phyloP scores from a whole-genome alignment of 2,329 filamentous ascomycete genomes.

The Fusarium fracticaudum region DNA sequence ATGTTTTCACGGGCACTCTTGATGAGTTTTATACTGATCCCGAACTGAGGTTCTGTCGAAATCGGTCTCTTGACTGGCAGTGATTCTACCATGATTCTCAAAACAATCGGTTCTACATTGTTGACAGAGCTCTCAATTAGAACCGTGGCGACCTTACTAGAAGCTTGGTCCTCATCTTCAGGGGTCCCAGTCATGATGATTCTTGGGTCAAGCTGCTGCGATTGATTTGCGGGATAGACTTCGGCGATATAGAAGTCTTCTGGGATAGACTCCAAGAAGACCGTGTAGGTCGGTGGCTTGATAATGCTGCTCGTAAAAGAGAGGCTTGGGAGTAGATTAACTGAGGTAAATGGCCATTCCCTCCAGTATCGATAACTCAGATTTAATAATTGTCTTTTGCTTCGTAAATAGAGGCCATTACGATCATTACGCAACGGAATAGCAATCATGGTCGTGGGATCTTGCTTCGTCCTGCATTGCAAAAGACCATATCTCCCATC shows the following conservation, averaged over 20 bases:
- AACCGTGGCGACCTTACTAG: rapidly evolving
- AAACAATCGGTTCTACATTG: not conserved
- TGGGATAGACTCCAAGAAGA: not conserved
- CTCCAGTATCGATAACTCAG: not conserved
- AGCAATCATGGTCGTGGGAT: not conserved
- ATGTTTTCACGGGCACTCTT: no score
- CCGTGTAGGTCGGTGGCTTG: rapidly evolving
- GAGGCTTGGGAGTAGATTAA: not conserved
- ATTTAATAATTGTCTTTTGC: no score
- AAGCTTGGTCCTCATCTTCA: rapidly evolving
- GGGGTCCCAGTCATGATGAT: not conserved
- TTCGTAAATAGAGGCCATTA: no score
- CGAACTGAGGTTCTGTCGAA: no score
- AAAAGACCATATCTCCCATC: not conserved
- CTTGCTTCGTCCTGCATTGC: not conserved
- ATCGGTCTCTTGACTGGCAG: not conserved
- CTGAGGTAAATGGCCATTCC: not conserved
- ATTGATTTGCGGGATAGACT: rapidly evolving
- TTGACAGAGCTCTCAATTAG: rapidly evolving
- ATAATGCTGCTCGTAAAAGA: not conserved
- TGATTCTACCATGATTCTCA: no score
- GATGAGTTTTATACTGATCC: no score
- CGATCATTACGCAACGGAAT: no score
- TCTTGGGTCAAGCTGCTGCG: not conserved
- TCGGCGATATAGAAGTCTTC: not conserved